phyloP scores from a whole-genome alignment of 2,329 filamentous ascomycete genomes.

The Phialocephala subalpina region DNA sequence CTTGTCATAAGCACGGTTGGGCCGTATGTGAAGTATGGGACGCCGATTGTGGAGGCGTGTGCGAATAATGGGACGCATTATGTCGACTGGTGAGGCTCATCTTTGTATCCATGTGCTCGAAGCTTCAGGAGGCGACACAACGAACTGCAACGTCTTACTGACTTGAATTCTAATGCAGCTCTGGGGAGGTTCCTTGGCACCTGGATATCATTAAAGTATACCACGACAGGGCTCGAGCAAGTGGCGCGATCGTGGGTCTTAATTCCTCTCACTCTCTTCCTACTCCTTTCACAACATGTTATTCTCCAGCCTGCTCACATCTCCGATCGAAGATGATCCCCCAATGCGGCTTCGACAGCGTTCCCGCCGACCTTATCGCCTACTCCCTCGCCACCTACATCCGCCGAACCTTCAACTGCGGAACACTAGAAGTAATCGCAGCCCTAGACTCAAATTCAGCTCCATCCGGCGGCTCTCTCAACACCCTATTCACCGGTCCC shows the following conservation, averaged over 20 bases:
- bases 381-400: no score
- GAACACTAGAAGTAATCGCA: constrained; percentile 51
- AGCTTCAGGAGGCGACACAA: no score
- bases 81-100: constrained; percentile 56
- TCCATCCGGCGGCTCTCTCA: no score
- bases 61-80: constrained; percentile 52
- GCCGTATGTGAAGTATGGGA: no score
- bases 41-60: neutral
- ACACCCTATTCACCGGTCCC: no score
- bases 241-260: constrained; percentile 61
- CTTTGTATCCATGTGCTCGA: no score
- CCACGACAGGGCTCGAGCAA: no score
- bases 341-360: constrained; percentile 73
- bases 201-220: no score
- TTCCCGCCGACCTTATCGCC: constrained; percentile 60
- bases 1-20: neutral
- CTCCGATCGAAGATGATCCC: constrained; percentile 67
- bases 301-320: constrained; percentile 49
- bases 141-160: no score
- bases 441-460: no score
- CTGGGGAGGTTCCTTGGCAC: constrained; percentile 61
- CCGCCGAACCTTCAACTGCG: no score
- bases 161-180: constrained; percentile 55
- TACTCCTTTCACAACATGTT: no score
- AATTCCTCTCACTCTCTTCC: constrained; percentile 64